Evolutionary conservation across 768 basidiomycete genomes (phyloP).

Genomic region (Mrakia frigida): DNA sequence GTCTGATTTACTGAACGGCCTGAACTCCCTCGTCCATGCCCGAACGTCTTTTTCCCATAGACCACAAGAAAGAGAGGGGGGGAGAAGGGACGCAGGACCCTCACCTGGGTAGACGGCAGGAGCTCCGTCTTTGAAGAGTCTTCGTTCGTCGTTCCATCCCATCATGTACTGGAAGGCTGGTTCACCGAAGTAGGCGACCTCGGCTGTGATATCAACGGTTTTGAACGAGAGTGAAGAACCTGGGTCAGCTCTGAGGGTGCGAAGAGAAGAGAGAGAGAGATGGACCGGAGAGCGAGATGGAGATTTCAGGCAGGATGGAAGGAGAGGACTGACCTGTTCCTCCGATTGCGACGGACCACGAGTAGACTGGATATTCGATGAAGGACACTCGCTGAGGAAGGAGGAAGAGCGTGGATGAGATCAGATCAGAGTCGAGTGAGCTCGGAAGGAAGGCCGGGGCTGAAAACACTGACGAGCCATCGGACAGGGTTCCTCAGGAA

Average conservation of each 20-base stretch:
- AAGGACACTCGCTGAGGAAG: conserved; percentile 12
- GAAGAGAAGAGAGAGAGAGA: background rate
- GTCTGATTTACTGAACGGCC: too few species aligned
- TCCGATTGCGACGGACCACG: background rate
- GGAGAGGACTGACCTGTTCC: background rate
- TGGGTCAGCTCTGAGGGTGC: background rate
- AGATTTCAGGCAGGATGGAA: background rate
- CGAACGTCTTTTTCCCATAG: too few species aligned
- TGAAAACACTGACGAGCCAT: background rate
- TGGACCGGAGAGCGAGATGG: background rate
- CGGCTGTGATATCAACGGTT: too few species aligned
- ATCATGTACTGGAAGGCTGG: too few species aligned
- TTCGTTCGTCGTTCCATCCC: too few species aligned
- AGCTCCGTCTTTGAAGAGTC: too few species aligned
- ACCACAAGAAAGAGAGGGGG: too few species aligned
- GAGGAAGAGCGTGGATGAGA: background rate
- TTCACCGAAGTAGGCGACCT: too few species aligned
- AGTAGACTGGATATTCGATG: conserved; percentile 15
- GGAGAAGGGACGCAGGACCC: too few species aligned
- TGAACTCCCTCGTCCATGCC: too few species aligned
- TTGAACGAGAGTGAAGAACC: background rate
- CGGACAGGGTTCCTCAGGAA: background rate
- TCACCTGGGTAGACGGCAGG: too few species aligned
- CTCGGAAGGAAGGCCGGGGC: background rate
- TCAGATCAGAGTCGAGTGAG: background rate